Evolutionary conservation across 2,329 filamentous ascomycete genomes (phyloP).

Genomic region (Xylaria sp.): DNA sequence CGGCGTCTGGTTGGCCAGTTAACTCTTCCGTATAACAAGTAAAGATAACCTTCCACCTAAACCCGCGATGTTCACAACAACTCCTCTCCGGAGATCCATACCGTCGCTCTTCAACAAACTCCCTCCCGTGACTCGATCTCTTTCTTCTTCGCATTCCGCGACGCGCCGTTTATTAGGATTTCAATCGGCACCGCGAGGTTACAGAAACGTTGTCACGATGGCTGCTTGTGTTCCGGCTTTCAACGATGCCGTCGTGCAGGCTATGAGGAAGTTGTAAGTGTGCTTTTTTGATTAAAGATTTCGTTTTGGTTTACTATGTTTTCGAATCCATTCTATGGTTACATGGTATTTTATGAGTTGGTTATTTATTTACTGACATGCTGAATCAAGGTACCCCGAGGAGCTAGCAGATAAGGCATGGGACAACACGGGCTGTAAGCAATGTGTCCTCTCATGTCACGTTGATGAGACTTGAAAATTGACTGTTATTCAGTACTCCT

Average conservation of each 20-base stretch:
- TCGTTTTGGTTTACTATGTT: neutral
- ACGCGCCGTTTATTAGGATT: no score
- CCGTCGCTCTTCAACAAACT: neutral
- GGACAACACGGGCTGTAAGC: slow-evolving; percentile 79
- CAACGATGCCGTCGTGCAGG: slow-evolving; percentile 60
- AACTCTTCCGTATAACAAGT: neutral
- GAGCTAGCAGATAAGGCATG: slow-evolving; percentile 82
- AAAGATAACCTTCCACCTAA: neutral
- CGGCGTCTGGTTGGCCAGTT: slow-evolving; percentile 1
- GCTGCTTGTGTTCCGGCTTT: slow-evolving; percentile 32
- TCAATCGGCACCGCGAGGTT: neutral
- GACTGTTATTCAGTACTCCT: slow-evolving; percentile 40
- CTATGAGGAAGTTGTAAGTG: slow-evolving; percentile 73
- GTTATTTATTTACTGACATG: neutral
- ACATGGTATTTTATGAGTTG: no score
- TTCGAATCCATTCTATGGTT: neutral
- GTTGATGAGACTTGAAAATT: neutral
- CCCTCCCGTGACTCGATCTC: neutral
- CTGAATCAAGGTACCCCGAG: slow-evolving; percentile 68
- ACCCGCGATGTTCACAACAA: slow-evolving; percentile 10
- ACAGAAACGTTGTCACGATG: slow-evolving; percentile 22
- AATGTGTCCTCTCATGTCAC: slow-evolving; percentile 1
- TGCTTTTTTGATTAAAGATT: no score
- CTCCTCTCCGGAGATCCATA: neutral
- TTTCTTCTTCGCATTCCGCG: neutral